Evolutionary conservation across 2,329 filamentous ascomycete genomes (phyloP).

Genomic region (Ophiocordyceps robertsii): DNA sequence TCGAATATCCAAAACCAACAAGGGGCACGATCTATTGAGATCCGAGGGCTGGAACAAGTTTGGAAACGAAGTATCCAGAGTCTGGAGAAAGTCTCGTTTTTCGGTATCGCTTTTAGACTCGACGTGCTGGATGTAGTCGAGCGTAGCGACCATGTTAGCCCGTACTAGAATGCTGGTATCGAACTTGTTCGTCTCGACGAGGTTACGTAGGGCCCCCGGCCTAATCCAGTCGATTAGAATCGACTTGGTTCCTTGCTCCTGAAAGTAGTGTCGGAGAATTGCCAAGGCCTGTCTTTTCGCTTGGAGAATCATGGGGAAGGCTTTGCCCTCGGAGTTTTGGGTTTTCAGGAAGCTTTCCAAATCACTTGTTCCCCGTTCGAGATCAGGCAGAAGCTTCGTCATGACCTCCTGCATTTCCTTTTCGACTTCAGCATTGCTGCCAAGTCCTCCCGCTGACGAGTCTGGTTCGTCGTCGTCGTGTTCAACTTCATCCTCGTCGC

Average conservation of each 20-base stretch:
- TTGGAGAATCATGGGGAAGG: not conserved
- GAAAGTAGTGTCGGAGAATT: not conserved
- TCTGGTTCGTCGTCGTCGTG: not conserved
- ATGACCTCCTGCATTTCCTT: not conserved
- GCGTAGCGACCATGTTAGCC: slow-evolving; percentile 22
- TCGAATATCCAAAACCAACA: slow-evolving; percentile 22
- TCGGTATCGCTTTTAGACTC: slow-evolving; percentile 3
- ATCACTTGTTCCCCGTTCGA: not conserved
- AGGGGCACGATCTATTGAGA: slow-evolving; percentile 4
- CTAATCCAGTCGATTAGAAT: not conserved
- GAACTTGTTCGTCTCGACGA: not conserved
- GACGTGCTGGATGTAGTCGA: slow-evolving; percentile 13
- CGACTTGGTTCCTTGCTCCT: not conserved
- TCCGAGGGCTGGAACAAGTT: slow-evolving; percentile 11
- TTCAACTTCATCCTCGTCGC: not conserved
- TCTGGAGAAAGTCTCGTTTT: slow-evolving; percentile 14
- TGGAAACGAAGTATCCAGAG: slow-evolving; percentile 17
- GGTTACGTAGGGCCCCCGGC: not conserved
- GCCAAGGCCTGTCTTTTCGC: not conserved
- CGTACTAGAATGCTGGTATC: slow-evolving; percentile 10
- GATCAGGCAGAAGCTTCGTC: not conserved
- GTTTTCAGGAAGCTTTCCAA: not conserved
- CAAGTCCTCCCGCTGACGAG: not conserved
- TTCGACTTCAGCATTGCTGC: not conserved
- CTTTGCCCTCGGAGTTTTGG: not conserved